Evolutionary conservation across 805 yeast species (phyloP), one percentile per base, ranked within the genome.

Genomic region (Metschnikowia amazonensis): DNA sequence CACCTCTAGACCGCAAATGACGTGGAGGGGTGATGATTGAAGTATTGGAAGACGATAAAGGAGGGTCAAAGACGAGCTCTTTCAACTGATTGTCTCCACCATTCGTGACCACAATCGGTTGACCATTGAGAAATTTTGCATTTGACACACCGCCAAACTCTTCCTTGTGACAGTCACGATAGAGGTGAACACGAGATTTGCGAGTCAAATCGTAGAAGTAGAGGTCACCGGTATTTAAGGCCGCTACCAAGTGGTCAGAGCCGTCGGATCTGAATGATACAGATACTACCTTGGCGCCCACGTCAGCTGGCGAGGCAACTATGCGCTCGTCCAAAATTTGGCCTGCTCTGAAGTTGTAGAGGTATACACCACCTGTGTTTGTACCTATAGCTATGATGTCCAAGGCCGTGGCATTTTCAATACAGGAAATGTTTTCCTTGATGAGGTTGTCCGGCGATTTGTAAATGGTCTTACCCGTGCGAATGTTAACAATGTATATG

Each of bases 241-340:
- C 94, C 14, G 86, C 81, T 11, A 87, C 95, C 40, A 90, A 55
- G 65, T 90, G 95, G 3, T 95, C 75, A 2, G 84, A 75, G 0
- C 95, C 95, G 63, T 94, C 99, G 2, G 96, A 87, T 66, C 98
- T 77, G 70, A 95, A 92, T 1, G 97, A 85, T 17, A 92, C 55
- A 0, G 95, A 74, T 3, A 76, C 72, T 7, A 80, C 72, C 44
- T 66, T 66, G 7, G 76, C 64, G 0, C 70, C 60, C n/a, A 56
- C 58, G 31, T 65, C 74, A 23, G 54, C 51, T 1, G 76, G 74
- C 0, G 77, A 65, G 6, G 69, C 69, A 33, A 78, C 68, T 7
- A 80, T 81, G 55, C 79, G 79, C 17, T 50, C 44, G 34, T 72
- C 70, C 35, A 86, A 57, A 3, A 69, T 64, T 47, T 67, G 76